Percentiles rank a stretch among this genome's conserved stretches.
These are phyloP conservation scores for Chlamydomonas incerta DNA, from an alignment of 139 green algal genomes.

Conservation along the genomic window DNA sequence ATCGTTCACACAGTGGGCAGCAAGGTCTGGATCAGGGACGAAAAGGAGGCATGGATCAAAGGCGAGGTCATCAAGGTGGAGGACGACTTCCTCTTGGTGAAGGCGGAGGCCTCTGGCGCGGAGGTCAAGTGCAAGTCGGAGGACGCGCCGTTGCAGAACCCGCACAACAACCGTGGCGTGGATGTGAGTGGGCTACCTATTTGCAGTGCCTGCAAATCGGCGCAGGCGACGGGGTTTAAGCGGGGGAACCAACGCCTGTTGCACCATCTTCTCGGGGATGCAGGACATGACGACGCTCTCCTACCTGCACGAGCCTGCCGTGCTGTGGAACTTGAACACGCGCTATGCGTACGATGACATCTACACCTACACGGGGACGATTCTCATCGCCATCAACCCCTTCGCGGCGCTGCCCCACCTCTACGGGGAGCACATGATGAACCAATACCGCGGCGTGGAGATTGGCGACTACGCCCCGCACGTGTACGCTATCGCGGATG, in stretches of 20 bases:
- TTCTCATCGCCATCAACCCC: constrained; percentile 95
- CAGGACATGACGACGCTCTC: constrained; percentile 98
- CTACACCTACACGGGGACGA: constrained; percentile 95
- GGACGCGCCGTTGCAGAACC: constrained; percentile 88
- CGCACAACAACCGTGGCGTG: constrained; percentile 65
- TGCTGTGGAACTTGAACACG: constrained; percentile 90
- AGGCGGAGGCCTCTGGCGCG: constrained; percentile 63
- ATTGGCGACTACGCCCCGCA: constrained; percentile 95
- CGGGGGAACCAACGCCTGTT: constrained; percentile 14
- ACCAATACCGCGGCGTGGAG: constrained; percentile 83
- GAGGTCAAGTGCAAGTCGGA: constrained; percentile 66
- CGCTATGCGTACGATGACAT: constrained; percentile 92
- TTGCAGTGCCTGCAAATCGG: too few relatives aligned
- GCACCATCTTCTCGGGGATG: neutral
- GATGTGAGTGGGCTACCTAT: constrained; percentile 72
- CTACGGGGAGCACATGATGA: constrained; percentile 95
- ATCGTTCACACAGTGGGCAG: constrained; percentile 79
- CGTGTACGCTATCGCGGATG: constrained; percentile 93
- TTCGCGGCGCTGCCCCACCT: constrained; percentile 87
- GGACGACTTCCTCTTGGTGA: constrained; percentile 54
- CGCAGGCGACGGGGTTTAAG: too few relatives aligned
- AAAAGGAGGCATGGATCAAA: constrained; percentile 79
- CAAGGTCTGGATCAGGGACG: constrained; percentile 81
- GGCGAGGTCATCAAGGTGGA: constrained; percentile 78
- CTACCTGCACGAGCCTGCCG: constrained; percentile 98